Conservation (phyloP, 768 basidiomycete species). For the Fomitopsis pulvina region DNA sequence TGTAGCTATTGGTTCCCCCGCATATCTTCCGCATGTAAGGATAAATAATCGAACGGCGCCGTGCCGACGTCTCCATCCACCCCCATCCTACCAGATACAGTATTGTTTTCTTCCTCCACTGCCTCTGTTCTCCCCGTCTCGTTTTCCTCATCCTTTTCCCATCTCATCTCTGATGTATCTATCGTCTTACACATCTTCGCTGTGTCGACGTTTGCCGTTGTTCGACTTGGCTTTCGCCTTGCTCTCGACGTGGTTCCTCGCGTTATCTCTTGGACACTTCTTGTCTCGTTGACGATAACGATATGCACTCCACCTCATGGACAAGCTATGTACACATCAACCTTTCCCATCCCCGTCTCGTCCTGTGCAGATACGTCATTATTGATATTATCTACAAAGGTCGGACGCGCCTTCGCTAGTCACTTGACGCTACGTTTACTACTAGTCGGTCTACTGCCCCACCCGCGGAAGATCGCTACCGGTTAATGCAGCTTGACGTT, state of each 20-base stretch:
- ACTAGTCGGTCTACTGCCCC: neutral
- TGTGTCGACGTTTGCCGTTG: neutral
- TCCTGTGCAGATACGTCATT: neutral
- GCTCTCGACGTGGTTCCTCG: neutral
- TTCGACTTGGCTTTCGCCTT: neutral
- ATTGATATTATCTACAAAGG: neutral
- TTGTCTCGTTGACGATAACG: neutral
- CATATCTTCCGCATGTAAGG: conserved; percentile 1
- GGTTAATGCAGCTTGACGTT: neutral
- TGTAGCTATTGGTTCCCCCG: conserved; percentile 3
- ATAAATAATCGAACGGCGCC: neutral
- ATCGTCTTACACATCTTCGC: conserved; percentile 2
- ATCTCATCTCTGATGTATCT: neutral
- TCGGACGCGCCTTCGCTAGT: neutral
- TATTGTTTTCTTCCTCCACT: no score
- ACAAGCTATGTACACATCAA: conserved; percentile 2
- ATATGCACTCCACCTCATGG: neutral
- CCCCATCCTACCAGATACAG: no score
- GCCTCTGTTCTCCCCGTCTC: neutral
- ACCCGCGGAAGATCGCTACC: neutral
- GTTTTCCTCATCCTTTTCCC: neutral
- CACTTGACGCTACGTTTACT: neutral
- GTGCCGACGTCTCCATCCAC: neutral
- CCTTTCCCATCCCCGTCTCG: neutral
- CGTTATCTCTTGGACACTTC: conserved; percentile 3